Base-by-base conservation (phyloP, 352 stramenopile genomes). In the Phytopythium sindhum region DNA sequence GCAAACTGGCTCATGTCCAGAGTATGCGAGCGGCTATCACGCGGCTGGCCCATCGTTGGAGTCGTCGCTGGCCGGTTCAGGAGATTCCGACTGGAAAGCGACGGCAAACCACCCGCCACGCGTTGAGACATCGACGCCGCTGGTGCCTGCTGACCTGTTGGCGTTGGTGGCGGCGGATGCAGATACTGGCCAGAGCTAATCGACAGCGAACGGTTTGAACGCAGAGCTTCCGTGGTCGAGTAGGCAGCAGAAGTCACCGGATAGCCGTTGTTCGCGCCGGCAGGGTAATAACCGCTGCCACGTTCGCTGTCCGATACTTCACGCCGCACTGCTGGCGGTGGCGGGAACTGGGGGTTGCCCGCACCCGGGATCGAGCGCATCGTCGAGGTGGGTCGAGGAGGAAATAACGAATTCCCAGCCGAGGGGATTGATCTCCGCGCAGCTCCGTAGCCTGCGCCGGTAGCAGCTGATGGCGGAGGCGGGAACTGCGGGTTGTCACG, bases 1-100 rank as follows among this genome's bases (percentile, higher is more conserved):
- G 85, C 69, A 56, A 96, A 96, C 53, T 83, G 77, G 14, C 84
- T 86, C 81, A 96, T 92, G 57, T 96, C 87, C 24, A 96, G 69
- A 23, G 87, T 96, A 55, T 90, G 85, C 50, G 87, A 96, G 42
- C 87, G 82, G 31, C 77, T 76, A 67, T 96, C 87, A 55, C 87
- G 87, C 12, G 87, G 77, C 39, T 90, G 78, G 28, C 84, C 81
- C 77, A 93, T 87, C 6, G 82, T 80, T 11, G 80, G 78, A 2
- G 78, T 69, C 6, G 69, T 56, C 19, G 68, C 61, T 33, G 64
- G 63, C 29, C 64, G 71, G 29, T 68, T 68, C 50, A 90, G 47
- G 37, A 79, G 61, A 37, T 65, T 84, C 28, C 81, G 81, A 37
- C 73, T 86, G 19, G 77, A 74, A 5, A 94, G 67, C 44, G 84